Evolutionary conservation across 352 stramenopile genomes (phyloP).

Genomic region (Halophytophthora batemanensis): DNA sequence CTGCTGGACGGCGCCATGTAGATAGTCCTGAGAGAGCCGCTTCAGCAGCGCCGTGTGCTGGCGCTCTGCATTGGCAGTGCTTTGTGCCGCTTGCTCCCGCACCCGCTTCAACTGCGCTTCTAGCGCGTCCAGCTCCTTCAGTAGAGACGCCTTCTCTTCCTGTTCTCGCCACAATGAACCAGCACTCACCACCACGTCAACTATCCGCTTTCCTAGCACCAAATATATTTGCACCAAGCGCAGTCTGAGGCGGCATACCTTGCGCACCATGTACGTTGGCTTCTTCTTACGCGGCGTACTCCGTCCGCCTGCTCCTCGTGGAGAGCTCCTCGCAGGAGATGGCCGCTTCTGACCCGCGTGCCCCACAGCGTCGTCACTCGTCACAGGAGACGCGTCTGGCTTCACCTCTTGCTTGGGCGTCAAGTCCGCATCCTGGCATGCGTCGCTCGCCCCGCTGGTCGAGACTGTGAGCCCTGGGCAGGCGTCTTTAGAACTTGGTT

Average conservation of each 20-base stretch:
- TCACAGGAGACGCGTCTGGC: not conserved
- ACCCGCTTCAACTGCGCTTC: slow-evolving; percentile 1
- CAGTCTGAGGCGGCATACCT: not conserved
- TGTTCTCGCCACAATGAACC: not conserved
- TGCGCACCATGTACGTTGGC: slow-evolving; percentile 6
- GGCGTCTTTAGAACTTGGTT: too few relatives aligned
- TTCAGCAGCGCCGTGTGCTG: slow-evolving; percentile 9
- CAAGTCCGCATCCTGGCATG: too few relatives aligned
- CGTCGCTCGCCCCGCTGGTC: too few relatives aligned
- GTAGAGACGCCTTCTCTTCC: slow-evolving; percentile 3
- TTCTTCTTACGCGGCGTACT: not conserved
- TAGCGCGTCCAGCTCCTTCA: slow-evolving; percentile 19
- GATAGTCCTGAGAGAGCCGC: slow-evolving; percentile 14
- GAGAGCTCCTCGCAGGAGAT: too few relatives aligned
- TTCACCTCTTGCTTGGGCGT: too few relatives aligned
- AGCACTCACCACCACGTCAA: not conserved
- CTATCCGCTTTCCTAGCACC: too few relatives aligned
- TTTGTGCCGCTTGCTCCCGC: not conserved
- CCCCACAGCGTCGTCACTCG: not conserved
- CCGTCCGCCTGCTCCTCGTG: too few relatives aligned
- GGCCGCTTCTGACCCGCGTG: not conserved
- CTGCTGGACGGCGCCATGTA: slow-evolving; percentile 22
- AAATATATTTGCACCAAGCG: too few relatives aligned
- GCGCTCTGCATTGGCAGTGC: not conserved
- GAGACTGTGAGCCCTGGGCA: too few relatives aligned